phyloP scores from a whole-genome alignment of 2,329 filamentous ascomycete genomes.

The Penicillium glabrum region DNA sequence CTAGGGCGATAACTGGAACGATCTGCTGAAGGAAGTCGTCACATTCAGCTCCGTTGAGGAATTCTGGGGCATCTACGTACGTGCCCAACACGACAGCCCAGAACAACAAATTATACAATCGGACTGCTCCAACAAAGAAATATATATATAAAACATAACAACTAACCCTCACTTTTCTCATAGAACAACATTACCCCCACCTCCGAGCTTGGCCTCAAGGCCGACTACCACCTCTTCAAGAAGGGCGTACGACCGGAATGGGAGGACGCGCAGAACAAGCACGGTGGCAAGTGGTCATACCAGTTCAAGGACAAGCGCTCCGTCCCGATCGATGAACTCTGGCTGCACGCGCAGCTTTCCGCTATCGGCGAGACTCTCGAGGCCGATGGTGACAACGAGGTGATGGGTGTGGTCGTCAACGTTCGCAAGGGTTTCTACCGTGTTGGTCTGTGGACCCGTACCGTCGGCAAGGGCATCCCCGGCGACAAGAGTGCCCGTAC shows the following conservation, averaged over 20 bases:
- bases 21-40: conserved; percentile 96
- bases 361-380: conserved; percentile 98
- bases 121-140: background rate
- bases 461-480: conserved; percentile 80
- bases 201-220: conserved; percentile 93
- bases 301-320: conserved; percentile 94
- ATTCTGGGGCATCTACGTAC: conserved; percentile 98
- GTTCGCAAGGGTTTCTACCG: conserved; percentile 98
- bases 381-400: conserved; percentile 86
- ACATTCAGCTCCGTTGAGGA: conserved; percentile 98
- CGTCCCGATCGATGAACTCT: conserved; percentile 89
- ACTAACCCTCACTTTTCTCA: background rate
- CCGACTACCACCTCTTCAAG: conserved; percentile 99
- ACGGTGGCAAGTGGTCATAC: conserved; percentile 98
- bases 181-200: conserved; percentile 99
- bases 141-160: background rate
- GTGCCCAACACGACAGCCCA: conserved; percentile 34
- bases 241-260: conserved; percentile 94
- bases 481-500: conserved; percentile 73
- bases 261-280: conserved; percentile 98
- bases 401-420: conserved; percentile 99
- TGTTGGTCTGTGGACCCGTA: conserved; percentile 95
- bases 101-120: background rate
- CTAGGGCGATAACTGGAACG: conserved; percentile 97
- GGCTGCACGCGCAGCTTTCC: conserved; percentile 94